Percentiles rank a stretch among this genome's conserved stretches.
These are phyloP conservation scores for Coniochaeta sp. DNA, from an alignment of 2,329 filamentous ascomycete species.

Conservation along the genomic window DNA sequence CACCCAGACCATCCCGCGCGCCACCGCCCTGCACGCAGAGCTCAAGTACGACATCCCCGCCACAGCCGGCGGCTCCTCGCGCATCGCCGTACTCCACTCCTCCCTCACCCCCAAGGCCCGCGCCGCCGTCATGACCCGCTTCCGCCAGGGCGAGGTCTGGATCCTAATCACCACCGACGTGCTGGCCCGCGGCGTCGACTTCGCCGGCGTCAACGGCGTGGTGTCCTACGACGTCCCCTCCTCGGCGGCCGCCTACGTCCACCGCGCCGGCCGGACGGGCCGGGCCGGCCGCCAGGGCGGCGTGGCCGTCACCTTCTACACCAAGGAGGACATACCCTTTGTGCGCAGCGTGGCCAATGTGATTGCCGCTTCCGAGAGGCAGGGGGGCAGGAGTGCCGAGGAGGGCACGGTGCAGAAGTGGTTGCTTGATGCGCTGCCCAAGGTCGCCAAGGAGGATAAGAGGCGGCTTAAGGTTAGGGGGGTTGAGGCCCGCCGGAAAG, in stretches of 20 bases:
- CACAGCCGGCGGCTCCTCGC: slow-evolving; percentile 73
- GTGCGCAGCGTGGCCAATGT: slow-evolving; percentile 92
- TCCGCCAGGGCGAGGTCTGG: slow-evolving; percentile 91
- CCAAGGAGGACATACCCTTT: slow-evolving; percentile 83
- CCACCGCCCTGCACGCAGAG: slow-evolving; percentile 79
- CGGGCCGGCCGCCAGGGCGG: slow-evolving; percentile 82
- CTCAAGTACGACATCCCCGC: slow-evolving; percentile 90
- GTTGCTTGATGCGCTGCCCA: slow-evolving; percentile 81
- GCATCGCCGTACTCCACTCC: slow-evolving; percentile 87
- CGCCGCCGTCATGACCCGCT: slow-evolving; percentile 76
- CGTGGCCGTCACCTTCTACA: slow-evolving; percentile 89
- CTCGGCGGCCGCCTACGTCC: slow-evolving; percentile 84
- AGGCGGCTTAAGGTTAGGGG: slow-evolving; percentile 76
- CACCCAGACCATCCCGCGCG: slow-evolving; percentile 89
- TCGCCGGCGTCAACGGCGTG: slow-evolving; percentile 89
- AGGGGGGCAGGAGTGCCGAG: slow-evolving; percentile 43
- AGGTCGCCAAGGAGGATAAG: slow-evolving; percentile 74
- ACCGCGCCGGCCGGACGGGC: slow-evolving; percentile 86
- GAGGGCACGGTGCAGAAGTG: slow-evolving; percentile 67
- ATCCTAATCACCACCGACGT: slow-evolving; percentile 94
- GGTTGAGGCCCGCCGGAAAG: slow-evolving; percentile 58
- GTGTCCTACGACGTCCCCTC: slow-evolving; percentile 96
- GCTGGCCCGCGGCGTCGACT: slow-evolving; percentile 85
- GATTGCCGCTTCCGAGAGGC: slow-evolving; percentile 73
- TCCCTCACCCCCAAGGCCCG: slow-evolving; percentile 71